Conservation (phyloP, 495 filamentous ascomycete genomes). For the Neurospora sp. region DNA sequence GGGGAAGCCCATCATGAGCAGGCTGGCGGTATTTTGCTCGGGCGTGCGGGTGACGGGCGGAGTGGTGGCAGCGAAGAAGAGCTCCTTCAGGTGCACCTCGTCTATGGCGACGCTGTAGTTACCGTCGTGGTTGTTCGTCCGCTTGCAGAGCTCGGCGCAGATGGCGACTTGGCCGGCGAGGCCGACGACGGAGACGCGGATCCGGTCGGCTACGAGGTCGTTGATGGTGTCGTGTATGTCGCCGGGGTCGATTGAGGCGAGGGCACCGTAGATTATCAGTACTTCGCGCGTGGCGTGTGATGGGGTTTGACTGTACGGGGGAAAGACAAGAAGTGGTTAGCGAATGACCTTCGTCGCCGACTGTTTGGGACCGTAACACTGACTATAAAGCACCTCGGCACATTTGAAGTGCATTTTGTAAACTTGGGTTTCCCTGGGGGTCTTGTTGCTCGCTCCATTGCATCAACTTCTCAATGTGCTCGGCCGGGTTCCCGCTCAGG, state of each 20-base stretch:
- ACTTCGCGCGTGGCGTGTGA: constrained; percentile 89
- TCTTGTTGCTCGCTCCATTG: constrained; percentile 62
- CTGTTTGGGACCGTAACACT: constrained; percentile 12
- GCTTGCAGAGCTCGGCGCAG: constrained; percentile 75
- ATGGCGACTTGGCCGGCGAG: constrained; percentile 86
- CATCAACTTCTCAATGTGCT: constrained; percentile 69
- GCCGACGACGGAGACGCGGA: constrained; percentile 80
- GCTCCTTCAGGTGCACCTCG: constrained; percentile 78
- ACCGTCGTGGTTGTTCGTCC: constrained; percentile 73
- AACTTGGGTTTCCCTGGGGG: constrained; percentile 75
- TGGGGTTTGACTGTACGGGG: constrained; percentile 59
- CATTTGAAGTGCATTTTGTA: constrained; percentile 96
- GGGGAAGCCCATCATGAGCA: constrained; percentile 99
- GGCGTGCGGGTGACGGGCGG: constrained; percentile 69
- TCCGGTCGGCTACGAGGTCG: constrained; percentile 63
- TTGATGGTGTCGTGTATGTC: constrained; percentile 89
- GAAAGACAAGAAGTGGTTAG: neutral
- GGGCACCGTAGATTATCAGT: constrained; percentile 82
- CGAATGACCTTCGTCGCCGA: neutral
- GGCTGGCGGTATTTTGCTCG: constrained; percentile 57
- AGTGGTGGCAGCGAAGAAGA: constrained; percentile 81
- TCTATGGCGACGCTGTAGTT: constrained; percentile 76
- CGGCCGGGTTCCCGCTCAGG: constrained; percentile 80
- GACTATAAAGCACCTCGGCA: constrained; percentile 78
- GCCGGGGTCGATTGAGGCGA: constrained; percentile 81